Base-by-base conservation (phyloP, 306 rosid genomes). In the Canavalia ensiformis region DNA sequence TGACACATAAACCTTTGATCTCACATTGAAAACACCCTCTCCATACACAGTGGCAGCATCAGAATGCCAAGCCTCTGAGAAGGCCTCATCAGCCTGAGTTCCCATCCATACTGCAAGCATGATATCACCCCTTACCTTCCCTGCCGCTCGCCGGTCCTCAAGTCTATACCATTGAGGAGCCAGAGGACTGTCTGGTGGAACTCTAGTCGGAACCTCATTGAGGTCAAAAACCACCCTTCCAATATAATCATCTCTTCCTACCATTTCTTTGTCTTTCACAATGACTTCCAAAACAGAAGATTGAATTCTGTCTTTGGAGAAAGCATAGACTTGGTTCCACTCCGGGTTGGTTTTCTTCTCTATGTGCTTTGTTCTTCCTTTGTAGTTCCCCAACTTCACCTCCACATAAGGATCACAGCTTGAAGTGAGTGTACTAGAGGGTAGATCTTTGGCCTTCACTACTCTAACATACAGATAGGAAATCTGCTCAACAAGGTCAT, bases 21-120 rank as follows among this genome's bases (percentile, higher is more conserved):
- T 81, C 35, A 87, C 86, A 74, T 91, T 95, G 68, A 86, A 78
- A 85, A 93, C 90, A 39, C 99, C 98, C 31, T 93, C 97, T 3
- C 99, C 99, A 55, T 46, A 88, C 4, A 86, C 99, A 10, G 91
- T 76, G 44, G 97, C 98, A 13, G 97, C 94, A 83, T 95, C 98
- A 10, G 99, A 88, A 79, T 95, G 97, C 98, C 97, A 95, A 42
- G 99, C 93, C 70, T 95, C 98, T 29, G 97, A 86, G 74, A 94
- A 94, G 31, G 98, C 96, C 84, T 91, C 98, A 64, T 94, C 98
- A 56, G 97, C 98, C 72, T 95, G 99, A 66, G 97, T 95, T 68
- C 99, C 99, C 95, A 92, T 92, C 99, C 99, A 95, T 0, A 93
- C 98, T 18, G 96, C 97, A 31, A 95, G 84, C 99, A 95, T 95